phyloP scores from a whole-genome alignment of 352 stramenopile genomes.

The Pythium dissotocum region DNA sequence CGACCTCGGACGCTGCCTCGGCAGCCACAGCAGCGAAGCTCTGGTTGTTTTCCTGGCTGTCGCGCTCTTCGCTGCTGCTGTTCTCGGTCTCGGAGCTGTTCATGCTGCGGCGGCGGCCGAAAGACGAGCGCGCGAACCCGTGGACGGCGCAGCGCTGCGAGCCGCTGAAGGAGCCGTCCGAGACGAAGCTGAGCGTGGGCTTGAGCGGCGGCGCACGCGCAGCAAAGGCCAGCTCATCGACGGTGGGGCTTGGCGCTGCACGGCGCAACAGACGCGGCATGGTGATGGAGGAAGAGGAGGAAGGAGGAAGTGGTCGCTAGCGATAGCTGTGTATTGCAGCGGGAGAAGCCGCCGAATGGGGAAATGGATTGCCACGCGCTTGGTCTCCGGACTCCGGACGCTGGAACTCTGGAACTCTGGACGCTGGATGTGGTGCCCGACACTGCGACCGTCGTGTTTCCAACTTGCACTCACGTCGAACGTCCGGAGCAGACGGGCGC shows the following conservation, averaged over 20 bases:
- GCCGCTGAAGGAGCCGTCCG: slow-evolving; percentile 1
- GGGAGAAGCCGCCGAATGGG: slow-evolving; percentile 18
- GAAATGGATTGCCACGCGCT: slow-evolving; percentile 6
- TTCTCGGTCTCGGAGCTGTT: slow-evolving; percentile 27
- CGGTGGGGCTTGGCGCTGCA: slow-evolving; percentile 63
- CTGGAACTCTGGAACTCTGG: neutral
- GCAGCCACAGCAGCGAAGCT: slow-evolving; percentile 8
- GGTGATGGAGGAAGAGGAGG: neutral
- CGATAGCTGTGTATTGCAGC: neutral
- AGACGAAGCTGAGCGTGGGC: slow-evolving; percentile 14
- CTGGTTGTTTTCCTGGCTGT: slow-evolving; percentile 22
- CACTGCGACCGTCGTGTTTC: neutral
- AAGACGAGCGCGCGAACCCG: slow-evolving; percentile 12
- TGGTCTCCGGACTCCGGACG: neutral
- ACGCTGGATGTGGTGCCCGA: neutral
- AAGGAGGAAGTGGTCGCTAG: neutral
- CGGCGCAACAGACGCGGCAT: slow-evolving; percentile 77
- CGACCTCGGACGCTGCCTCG: slow-evolving; percentile 14
- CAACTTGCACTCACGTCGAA: neutral
- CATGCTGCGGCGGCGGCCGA: slow-evolving; percentile 23
- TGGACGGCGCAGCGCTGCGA: slow-evolving; percentile 21
- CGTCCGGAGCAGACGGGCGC: slow-evolving; percentile 25
- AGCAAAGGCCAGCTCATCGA: slow-evolving; percentile 70
- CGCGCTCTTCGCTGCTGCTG: slow-evolving; percentile 27
- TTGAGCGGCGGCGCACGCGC: slow-evolving; percentile 37